phyloP scores from a whole-genome alignment of 306 rosid genomes.

The Trifolium fragiferum region DNA sequence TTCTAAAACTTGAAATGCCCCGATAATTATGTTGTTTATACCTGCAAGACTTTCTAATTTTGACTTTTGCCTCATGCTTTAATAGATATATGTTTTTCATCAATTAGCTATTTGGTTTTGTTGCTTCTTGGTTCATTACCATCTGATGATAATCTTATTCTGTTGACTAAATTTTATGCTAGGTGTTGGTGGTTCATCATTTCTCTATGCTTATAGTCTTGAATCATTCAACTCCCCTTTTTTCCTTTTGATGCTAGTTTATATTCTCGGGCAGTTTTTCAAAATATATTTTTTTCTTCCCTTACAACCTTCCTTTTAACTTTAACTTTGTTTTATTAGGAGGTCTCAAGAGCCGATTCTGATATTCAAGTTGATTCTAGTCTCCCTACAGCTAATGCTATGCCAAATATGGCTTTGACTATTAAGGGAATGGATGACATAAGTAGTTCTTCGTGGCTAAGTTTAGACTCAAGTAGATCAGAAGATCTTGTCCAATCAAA shows the following conservation, averaged over 20 bases:
- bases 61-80: slow-evolving; percentile 5
- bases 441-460: slow-evolving; percentile 65
- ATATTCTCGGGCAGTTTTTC: slow-evolving; percentile 11
- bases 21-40: background rate
- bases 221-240: slow-evolving; percentile 25
- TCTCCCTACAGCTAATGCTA: slow-evolving; percentile 41
- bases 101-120: slow-evolving; percentile 16
- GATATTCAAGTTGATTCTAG: slow-evolving; percentile 46
- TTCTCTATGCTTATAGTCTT: slow-evolving; percentile 14
- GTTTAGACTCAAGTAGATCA: slow-evolving; percentile 66
- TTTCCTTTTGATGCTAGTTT: slow-evolving; percentile 26
- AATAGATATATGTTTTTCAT: slow-evolving; percentile 5
- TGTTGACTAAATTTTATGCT: slow-evolving; percentile 6
- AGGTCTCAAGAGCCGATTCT: slow-evolving; percentile 41
- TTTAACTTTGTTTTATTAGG: slow-evolving; percentile 53
- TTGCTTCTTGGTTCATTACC: slow-evolving; percentile 26
- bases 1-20: slow-evolving; percentile 18
- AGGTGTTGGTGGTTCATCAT: slow-evolving; percentile 32
- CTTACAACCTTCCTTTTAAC: slow-evolving; percentile 25
- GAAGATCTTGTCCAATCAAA: slow-evolving; percentile 42
- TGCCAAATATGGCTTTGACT: slow-evolving; percentile 50
- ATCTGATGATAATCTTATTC: background rate
- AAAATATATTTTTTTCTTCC: background rate
- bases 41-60: background rate
- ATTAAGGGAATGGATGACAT: slow-evolving; percentile 57